Evolutionary conservation across 768 basidiomycete genomes (phyloP).

Genomic region (Mycena haematopus): DNA sequence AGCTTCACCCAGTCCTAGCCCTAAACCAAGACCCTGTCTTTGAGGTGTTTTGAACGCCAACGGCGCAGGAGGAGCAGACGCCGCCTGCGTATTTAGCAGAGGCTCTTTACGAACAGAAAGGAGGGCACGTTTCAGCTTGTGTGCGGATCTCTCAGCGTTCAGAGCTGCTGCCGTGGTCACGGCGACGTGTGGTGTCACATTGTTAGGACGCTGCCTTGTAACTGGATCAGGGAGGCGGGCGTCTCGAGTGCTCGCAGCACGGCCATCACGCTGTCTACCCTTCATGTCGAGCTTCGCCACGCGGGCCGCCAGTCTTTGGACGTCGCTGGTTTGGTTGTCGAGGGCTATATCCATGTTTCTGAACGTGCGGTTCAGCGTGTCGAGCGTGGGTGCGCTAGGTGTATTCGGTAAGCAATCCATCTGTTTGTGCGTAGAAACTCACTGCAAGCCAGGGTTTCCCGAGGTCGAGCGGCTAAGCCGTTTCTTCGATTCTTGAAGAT

Average conservation of each 20-base stretch:
- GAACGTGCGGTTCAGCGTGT: slow-evolving; percentile 83
- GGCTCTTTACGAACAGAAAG: slow-evolving; percentile 67
- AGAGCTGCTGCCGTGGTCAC: slow-evolving; percentile 80
- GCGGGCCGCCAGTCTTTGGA: slow-evolving; percentile 58
- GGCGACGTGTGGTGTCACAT: slow-evolving; percentile 70
- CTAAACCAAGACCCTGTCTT: slow-evolving; percentile 29
- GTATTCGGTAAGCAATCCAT: slow-evolving; percentile 18
- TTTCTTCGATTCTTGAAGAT: slow-evolving; percentile 73
- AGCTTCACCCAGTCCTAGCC: slow-evolving; percentile 18
- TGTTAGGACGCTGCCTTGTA: slow-evolving; percentile 44
- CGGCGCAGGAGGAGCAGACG: slow-evolving; percentile 42
- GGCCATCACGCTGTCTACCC: slow-evolving; percentile 27
- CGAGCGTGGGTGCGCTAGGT: slow-evolving; percentile 79
- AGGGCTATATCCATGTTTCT: slow-evolving; percentile 83
- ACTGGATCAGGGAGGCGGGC: slow-evolving; percentile 48
- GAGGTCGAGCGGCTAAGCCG: slow-evolving; percentile 65
- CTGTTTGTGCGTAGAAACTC: not conserved
- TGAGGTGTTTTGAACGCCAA: slow-evolving; percentile 46
- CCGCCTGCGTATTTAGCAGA: slow-evolving; percentile 65
- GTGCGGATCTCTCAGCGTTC: slow-evolving; percentile 78
- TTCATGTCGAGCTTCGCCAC: slow-evolving; percentile 56
- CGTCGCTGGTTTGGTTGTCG: slow-evolving; percentile 61
- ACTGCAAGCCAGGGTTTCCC: slow-evolving; percentile 71
- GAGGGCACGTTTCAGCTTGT: slow-evolving; percentile 72
- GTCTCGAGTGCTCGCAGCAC: slow-evolving; percentile 43